These are phyloP conservation scores for Sporothrix variecibatus DNA, from an alignment of 2,329 filamentous ascomycete species.

Conservation along the genomic window DNA sequence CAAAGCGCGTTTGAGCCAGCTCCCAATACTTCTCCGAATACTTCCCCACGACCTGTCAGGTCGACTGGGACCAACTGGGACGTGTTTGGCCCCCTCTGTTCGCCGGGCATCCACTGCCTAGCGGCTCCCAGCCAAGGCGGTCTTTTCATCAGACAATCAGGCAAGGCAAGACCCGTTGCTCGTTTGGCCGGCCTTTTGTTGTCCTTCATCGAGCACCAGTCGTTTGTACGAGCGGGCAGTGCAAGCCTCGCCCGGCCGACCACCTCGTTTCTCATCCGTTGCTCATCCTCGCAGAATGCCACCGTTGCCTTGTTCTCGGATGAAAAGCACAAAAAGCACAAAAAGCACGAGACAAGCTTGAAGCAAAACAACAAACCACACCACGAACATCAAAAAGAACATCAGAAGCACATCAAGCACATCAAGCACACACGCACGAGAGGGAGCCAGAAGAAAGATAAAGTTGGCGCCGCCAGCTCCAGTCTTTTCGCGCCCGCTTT, in stretches of 20 bases:
- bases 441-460: constrained; percentile 10
- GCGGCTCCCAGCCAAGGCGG: constrained; percentile 16
- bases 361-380: not conserved
- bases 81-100: not conserved
- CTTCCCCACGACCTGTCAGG: constrained; percentile 6
- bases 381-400: not conserved
- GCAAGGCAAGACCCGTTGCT: constrained; percentile 4
- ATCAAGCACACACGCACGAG: not conserved
- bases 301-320: constrained; percentile 1
- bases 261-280: not conserved
- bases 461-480: constrained; percentile 5
- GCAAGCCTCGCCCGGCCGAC: not conserved
- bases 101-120: constrained; percentile 21
- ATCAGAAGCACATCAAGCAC: not conserved
- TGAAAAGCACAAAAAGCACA: not conserved
- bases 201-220: constrained; percentile 1
- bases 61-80: not conserved
- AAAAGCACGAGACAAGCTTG: not conserved
- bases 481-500: constrained; percentile 4
- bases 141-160: constrained; percentile 7
- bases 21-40: not conserved
- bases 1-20: constrained; percentile 1
- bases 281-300: not conserved
- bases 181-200: not conserved
- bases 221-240: not conserved